phyloP scores from a whole-genome alignment of 805 yeast genomes.

The Saccharomycopsis malanga region DNA sequence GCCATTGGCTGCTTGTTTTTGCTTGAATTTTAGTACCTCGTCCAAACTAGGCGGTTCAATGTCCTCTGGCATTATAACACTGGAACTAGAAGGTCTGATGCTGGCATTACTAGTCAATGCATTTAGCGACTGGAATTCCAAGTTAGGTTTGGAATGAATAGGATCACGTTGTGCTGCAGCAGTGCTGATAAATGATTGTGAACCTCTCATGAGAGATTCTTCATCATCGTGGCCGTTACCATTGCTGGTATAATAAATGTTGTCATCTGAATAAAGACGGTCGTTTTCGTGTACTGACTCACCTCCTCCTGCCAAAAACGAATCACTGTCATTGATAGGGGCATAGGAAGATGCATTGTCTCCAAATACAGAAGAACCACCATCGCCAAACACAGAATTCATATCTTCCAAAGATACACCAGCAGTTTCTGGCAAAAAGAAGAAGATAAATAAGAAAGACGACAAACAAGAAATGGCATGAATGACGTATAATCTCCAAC shows the following conservation, averaged over 20 bases:
- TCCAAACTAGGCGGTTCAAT: constrained; percentile 35
- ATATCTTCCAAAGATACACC: constrained; percentile 86
- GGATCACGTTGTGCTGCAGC: constrained; percentile 21
- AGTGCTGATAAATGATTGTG: constrained; percentile 13
- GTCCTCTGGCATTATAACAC: constrained; percentile 22
- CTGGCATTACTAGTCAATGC: constrained; percentile 3
- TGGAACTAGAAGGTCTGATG: constrained; percentile 4
- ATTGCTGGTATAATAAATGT: neutral
- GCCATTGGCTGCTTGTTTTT: constrained; percentile 25
- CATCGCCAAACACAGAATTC: constrained; percentile 82
- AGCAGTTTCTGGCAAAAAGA: constrained; percentile 81
- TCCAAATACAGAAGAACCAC: constrained; percentile 31
- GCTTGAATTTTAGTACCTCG: constrained; percentile 31
- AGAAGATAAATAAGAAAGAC: constrained; percentile 66
- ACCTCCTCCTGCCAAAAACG: constrained; percentile 15
- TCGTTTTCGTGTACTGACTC: constrained; percentile 14
- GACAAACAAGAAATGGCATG: constrained; percentile 74
- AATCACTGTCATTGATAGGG: constrained; percentile 25
- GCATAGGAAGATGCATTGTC: constrained; percentile 26
- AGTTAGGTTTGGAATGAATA: constrained; percentile 2
- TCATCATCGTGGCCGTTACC: constrained; percentile 7
- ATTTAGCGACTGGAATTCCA: constrained; percentile 9
- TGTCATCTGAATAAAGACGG: constrained; percentile 4
- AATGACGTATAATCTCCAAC: constrained; percentile 75
- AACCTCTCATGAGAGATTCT: constrained; percentile 15